Percentiles rank a stretch among this genome's conserved stretches.
phyloP scores from a whole-genome alignment of 176 grass and related monocot species.

The Hordeum vulgare region MorexV3_pseudomolecules_assembly NC_058519.1:38224261-38224760 shows the following conservation, averaged over 20 bases:
- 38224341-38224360: too few relatives aligned
- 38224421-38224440: background rate
- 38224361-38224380: too few relatives aligned
- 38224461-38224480: background rate
- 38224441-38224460: background rate
- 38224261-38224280: too few relatives aligned
- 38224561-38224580: conserved; percentile 15
- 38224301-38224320: too few relatives aligned
- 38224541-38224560: background rate
- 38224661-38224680: background rate
- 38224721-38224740: background rate
- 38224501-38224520: background rate
- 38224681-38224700: background rate
- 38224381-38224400: background rate
- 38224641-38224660: background rate
- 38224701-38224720: background rate
- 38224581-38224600: conserved; percentile 29
- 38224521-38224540: background rate
- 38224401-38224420: background rate
- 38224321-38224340: too few relatives aligned
- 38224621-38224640: background rate
- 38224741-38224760: background rate
- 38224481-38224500: background rate
- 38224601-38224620: background rate
- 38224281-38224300: too few relatives aligned